These are phyloP conservation scores for Austroboletus eburneus DNA, from an alignment of 768 basidiomycete species.

Conservation along the genomic window DNA sequence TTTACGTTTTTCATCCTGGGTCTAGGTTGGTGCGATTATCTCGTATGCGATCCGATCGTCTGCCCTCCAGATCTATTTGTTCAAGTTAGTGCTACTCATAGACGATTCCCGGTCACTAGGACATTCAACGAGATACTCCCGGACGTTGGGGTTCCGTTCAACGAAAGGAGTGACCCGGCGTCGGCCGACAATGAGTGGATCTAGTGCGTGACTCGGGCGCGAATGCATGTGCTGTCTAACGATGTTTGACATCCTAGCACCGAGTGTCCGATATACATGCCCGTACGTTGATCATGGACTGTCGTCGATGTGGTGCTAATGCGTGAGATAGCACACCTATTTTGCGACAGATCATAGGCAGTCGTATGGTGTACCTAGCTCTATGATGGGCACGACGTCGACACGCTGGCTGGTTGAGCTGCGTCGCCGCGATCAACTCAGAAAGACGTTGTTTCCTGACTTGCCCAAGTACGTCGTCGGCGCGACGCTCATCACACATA, in stretches of 20 bases:
- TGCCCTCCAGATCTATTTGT: slow-evolving; percentile 40
- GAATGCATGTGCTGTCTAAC: slow-evolving; percentile 3
- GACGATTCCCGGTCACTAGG: slow-evolving; percentile 2
- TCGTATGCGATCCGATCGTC: slow-evolving; percentile 41
- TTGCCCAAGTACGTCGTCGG: slow-evolving; percentile 34
- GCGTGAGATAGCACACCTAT: slow-evolving; percentile 37
- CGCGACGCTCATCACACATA: neutral
- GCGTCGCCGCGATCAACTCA: slow-evolving; percentile 34
- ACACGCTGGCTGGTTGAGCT: slow-evolving; percentile 39
- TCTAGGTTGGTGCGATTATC: slow-evolving; percentile 46
- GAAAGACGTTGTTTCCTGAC: slow-evolving; percentile 41
- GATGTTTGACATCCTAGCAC: slow-evolving; percentile 24
- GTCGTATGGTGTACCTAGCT: slow-evolving; percentile 28
- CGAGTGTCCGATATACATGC: slow-evolving; percentile 46
- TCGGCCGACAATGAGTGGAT: slow-evolving; percentile 35
- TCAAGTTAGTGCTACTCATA: slow-evolving; percentile 26
- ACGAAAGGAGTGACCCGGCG: slow-evolving; percentile 41
- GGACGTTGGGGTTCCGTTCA: slow-evolving; percentile 31
- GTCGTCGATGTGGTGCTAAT: neutral
- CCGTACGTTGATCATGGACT: slow-evolving; percentile 32
- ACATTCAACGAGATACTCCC: slow-evolving; percentile 3
- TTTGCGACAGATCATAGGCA: slow-evolving; percentile 51
- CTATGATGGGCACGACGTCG: slow-evolving; percentile 11
- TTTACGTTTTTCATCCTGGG: no score
- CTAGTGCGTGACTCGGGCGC: slow-evolving; percentile 34